Base-by-base conservation (phyloP, 1,284 basidiomycete genomes). In the Rhodotorula sp. region DNA sequence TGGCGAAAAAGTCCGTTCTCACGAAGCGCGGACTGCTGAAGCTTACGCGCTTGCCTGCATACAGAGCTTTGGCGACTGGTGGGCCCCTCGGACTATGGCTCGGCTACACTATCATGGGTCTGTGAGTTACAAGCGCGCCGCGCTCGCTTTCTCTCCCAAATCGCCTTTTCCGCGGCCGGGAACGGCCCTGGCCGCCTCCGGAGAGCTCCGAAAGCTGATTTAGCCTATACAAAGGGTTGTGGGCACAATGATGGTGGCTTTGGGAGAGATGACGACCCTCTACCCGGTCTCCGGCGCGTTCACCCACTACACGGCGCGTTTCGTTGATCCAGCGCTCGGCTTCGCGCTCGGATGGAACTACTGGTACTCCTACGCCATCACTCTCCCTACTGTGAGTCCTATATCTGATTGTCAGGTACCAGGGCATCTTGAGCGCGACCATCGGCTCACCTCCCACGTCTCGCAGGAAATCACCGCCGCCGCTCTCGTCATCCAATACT, bases 241-340 rank as follows among this genome's bases (percentile, higher is more conserved):
- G 23, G 71, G 62, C n/a, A 63, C 64, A 1, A 76, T 77, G 76
- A 77, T 77, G 76, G 58, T 67, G 46, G 71, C 67, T 3, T 48
- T 68, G 20, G 67, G 67, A 34, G 67, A 84, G 73, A 84, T 85
- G 83, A 73, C 71, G 16, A 70, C 75, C n/a, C 69, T 76, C 51
- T 74, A 67, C 70, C 70, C 73, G 4, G 73, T 76, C 31, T 58
- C 71, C 0, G 75, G 75, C 31, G 69, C 77, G 15, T 80, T 88
- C 89, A 15, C 89, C 5, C 34, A 83, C 89, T 75, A 91, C 86
- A 79, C 87, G 87, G 70, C 88, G 87, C 16, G 87, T 84, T 59
- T 92, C 48, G 46, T 60, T 7, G 73, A 74, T 48, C 70, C 81
- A 57, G 80, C 81, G 10, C 79, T 81, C 51, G 82, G 67, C 14